These are phyloP conservation scores for Dendryphion nanum DNA, from an alignment of 2,329 filamentous ascomycete genomes.

Conservation along the genomic window DNA sequence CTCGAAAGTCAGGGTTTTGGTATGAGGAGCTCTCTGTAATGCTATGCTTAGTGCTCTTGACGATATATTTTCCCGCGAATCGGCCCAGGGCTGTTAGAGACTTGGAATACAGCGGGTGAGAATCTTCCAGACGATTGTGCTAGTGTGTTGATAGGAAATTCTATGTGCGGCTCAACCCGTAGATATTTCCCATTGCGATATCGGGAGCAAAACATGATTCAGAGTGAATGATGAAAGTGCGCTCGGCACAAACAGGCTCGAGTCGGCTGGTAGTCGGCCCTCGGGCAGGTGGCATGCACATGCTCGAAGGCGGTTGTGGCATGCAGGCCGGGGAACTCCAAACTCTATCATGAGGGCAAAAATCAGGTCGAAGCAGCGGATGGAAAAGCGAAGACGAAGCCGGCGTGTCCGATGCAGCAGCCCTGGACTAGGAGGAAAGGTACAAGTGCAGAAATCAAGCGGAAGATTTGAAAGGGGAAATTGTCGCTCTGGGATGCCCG, in stretches of 20 bases:
- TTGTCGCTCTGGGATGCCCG: not conserved
- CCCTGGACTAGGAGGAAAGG: constrained; percentile 2
- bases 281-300: constrained; percentile 8
- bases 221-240: constrained; percentile 1
- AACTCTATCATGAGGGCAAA: constrained; percentile 5
- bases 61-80: too few species aligned
- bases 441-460: constrained; percentile 6
- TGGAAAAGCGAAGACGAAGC: too few species aligned
- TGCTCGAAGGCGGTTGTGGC: constrained; percentile 4
- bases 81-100: too few species aligned
- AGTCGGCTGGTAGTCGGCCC: constrained; percentile 7
- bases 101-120: too few species aligned
- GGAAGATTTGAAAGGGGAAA: not conserved
- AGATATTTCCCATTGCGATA: constrained; percentile 9
- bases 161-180: constrained; percentile 6
- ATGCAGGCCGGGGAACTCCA: constrained; percentile 6
- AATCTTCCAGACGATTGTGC: too few species aligned
- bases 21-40: constrained; percentile 45
- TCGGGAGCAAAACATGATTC: constrained; percentile 10
- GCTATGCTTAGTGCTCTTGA: too few species aligned
- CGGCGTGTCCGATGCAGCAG: too few species aligned
- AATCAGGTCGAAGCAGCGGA: too few species aligned
- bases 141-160: too few species aligned
- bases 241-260: constrained; percentile 2
- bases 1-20: constrained; percentile 56